A percentile compares a stretch with the other conserved stretches of the same genome.
Conservation (phyloP, 2,329 filamentous ascomycete species). For the Sporothrix humicola region DNA sequence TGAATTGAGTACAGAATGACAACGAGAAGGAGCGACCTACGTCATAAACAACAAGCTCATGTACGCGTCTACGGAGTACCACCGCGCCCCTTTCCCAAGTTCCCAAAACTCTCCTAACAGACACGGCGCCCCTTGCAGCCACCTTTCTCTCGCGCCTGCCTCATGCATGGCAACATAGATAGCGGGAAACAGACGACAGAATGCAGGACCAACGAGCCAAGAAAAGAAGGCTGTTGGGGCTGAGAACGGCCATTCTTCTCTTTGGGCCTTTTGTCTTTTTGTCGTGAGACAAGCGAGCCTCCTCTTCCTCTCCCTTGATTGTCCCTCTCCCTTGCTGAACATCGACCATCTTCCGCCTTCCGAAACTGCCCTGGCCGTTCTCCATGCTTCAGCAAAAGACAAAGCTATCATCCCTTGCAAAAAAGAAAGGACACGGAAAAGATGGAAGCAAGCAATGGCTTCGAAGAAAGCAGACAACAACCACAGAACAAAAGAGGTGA, state of each 20-base stretch:
- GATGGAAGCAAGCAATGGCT: neutral
- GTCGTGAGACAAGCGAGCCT: neutral
- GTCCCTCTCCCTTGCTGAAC: neutral
- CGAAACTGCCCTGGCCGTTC: no score
- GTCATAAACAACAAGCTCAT: no score
- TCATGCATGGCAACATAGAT: no score
- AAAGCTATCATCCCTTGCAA: neutral
- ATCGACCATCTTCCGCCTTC: neutral
- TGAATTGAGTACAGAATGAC: no score
- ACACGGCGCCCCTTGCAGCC: no score
- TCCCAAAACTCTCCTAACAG: no score
- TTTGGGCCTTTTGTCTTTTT: no score
- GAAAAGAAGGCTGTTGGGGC: slow-evolving; percentile 17
- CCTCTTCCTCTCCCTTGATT: neutral
- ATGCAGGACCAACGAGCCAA: neutral
- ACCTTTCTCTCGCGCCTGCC: no score
- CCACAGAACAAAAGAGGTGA: neutral
- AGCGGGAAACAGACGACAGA: neutral
- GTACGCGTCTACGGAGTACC: no score
- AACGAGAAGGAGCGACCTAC: no score
- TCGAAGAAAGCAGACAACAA: neutral
- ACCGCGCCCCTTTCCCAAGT: no score
- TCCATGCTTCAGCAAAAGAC: no score
- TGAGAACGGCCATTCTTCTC: neutral
- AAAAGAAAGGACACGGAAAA: neutral